Base-by-base conservation (phyloP, 208 protist genomes). In the Ichthyophonus hoferi region DNA sequence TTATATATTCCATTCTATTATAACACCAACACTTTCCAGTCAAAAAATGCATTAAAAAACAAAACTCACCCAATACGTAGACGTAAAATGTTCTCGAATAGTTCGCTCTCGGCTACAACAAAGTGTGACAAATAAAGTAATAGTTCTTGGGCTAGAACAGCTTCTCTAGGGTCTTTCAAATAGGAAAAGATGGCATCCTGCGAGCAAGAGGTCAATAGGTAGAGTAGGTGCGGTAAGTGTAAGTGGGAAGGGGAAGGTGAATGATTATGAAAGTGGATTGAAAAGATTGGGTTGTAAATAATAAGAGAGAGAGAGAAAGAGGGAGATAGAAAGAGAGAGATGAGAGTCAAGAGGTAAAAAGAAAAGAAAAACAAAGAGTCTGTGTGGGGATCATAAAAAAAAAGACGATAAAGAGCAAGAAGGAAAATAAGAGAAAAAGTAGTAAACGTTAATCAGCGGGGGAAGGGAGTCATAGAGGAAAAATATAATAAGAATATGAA, bases 41-140 rank as follows among this genome's bases (percentile, higher is more conserved):
- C n/a, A n/a, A n/a, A n/a, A n/a, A n/a, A n/a, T n/a, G n/a, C n/a
- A n/a, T n/a, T n/a, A n/a, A n/a, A n/a, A n/a, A n/a, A n/a, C n/a
- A n/a, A n/a, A n/a, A n/a, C 0, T 34, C 14, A 85, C 38, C 81
- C 81, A 0, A 85, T 14, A 24, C 81, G 81, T 58, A 85, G 24
- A 34, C 81, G 81, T 85, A 85, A 37, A 7, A 85, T 58, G 39
- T 85, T 17, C 7, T 85, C 81, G 33, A 85, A 85, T 17, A 85
- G 38, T 58, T 85, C 81, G 14, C n/a, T 17, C 81, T 33, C n/a
- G 81, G n/a, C 39, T 12, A 85, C 81, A 40, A 85, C 39, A 42
- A 85, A 85, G 38, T 17, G 81, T 17, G 81, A 17, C 35, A 85
- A 37, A 85, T 85, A 85, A 3, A 38, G 38, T 33, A 85, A n/a